A percentile compares a stretch with the other conserved stretches of the same genome.
Evolutionary conservation across 257 asterid genomes (phyloP).

Genomic region (Henckelia pumila): DNA sequence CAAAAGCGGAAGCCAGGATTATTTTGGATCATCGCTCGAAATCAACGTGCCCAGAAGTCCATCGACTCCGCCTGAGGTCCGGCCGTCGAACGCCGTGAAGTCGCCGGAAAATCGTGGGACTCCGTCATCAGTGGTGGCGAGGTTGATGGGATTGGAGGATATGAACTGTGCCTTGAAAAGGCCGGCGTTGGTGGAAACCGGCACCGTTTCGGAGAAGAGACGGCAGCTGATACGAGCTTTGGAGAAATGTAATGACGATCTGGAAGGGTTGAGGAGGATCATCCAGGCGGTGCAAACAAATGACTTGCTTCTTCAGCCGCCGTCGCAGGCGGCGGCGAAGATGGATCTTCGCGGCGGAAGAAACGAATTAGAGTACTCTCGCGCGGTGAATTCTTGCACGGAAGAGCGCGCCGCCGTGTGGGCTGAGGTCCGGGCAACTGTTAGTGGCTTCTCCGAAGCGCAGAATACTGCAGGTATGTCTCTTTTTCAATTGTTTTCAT

Average conservation of each 20-base stretch:
- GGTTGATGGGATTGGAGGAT: constrained; percentile 80
- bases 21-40: constrained; percentile 24
- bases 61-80: constrained; percentile 54
- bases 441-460: neutral
- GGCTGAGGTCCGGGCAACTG: constrained; percentile 12
- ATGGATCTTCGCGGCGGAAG: constrained; percentile 17
- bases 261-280: constrained; percentile 67
- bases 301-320: constrained; percentile 25
- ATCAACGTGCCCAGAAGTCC: constrained; percentile 56
- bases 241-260: constrained; percentile 78
- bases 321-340: constrained; percentile 12
- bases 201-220: constrained; percentile 43
- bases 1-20: constrained; percentile 5
- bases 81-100: constrained; percentile 26
- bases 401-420: neutral
- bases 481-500: too few relatives aligned
- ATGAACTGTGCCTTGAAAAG: constrained; percentile 10
- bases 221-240: constrained; percentile 58
- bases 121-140: constrained; percentile 50
- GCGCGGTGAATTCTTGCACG: constrained; percentile 18
- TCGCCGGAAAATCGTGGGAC: constrained; percentile 34
- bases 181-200: constrained; percentile 24
- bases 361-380: constrained; percentile 4
- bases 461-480: neutral
- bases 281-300: constrained; percentile 43